A percentile compares a stretch with the other conserved stretches of the same genome.
Evolutionary conservation across 1,284 basidiomycete species (phyloP).

Genomic region (Cutaneotrichosporon sp.): DNA sequence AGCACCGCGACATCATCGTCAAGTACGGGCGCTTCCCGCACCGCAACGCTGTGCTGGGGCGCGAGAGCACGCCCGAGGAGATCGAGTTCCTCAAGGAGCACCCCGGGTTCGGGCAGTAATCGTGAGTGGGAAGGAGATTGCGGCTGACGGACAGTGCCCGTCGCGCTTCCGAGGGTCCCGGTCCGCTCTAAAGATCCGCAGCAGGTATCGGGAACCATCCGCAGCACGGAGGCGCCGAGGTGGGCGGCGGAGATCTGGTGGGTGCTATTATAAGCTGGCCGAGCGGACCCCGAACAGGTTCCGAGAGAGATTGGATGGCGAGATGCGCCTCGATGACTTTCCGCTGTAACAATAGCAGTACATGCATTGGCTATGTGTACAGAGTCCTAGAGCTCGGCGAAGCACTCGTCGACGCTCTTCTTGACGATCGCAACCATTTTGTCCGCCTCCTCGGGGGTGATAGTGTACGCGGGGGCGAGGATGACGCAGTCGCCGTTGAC

Average conservation of each 20-base stretch:
- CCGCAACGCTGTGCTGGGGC: constrained; percentile 12
- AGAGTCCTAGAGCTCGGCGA: constrained; percentile 10
- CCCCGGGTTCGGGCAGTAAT: constrained; percentile 11
- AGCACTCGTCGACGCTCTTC: constrained; percentile 19
- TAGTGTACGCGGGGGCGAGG: constrained; percentile 35
- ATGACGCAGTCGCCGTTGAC: constrained; percentile 31
- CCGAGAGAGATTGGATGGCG: too few species aligned
- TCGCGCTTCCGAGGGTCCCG: too few species aligned
- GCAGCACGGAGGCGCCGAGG: too few species aligned
- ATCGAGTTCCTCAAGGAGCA: constrained; percentile 2
- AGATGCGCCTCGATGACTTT: too few species aligned
- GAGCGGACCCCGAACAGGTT: too few species aligned
- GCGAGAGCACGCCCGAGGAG: constrained; percentile 11
- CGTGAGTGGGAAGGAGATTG: neutral
- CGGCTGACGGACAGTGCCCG: neutral
- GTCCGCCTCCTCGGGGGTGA: constrained; percentile 27
- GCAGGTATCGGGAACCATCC: too few species aligned
- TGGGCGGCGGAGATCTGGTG: too few species aligned
- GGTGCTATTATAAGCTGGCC: too few species aligned
- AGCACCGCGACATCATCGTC: constrained; percentile 12
- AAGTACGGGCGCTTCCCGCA: constrained; percentile 18
- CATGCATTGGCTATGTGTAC: too few species aligned
- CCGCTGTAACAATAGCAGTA: too few species aligned
- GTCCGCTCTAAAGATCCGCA: too few species aligned
- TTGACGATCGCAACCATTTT: constrained; percentile 28